Evolutionary conservation across 1,139 yeast species (phyloP), one percentile per base, ranked within the genome.

Genomic region (Yamadazyma taylorii): DNA sequence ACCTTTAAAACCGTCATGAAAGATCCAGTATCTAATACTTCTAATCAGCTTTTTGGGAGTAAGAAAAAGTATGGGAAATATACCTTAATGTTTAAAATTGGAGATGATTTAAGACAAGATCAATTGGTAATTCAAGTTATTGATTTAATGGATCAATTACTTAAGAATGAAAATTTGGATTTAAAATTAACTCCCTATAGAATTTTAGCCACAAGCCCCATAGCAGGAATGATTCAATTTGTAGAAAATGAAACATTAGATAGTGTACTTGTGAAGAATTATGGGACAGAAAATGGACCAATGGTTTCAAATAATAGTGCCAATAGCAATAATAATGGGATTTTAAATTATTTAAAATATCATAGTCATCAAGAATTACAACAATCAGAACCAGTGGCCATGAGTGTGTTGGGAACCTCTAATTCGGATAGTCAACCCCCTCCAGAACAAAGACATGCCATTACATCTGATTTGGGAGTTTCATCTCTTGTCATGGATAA

Each of bases 101-200:
- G 99, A 3, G 98, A 94, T 61, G 98, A 94, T 56, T 67, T 94
- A 36, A 71, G 97, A 41, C 99, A 94, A 58, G 99, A 94, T 64
- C 99, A 94, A 58, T 74, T 94, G 48, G 95, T 92, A 17, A 86
- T 89, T 37, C 98, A 94, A 59, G 87, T 94, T 41, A 86, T 94
- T 37, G 78, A 85, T 37, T 66, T 94, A 41, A 92, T 94, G 96
- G 96, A 92, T 58, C 89, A 82, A 53, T 73, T 94, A 35, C 64
- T 94, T 39, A 81, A 85, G 47, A 87, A 87, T 55, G 98, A 94
- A 54, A 94, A 92, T 55, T 78, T 94, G 43, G 97, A 94, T 58
- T 69, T 94, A 53, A 79, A 79, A 53, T 69, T 94, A 41, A 87
- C 90, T 2, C 97, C 99, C 0, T 94, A 94, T 53, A 79, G 83